Evolutionary conservation across 495 filamentous ascomycete genomes (phyloP).

Genomic region (Annulohypoxylon maeteangense): DNA sequence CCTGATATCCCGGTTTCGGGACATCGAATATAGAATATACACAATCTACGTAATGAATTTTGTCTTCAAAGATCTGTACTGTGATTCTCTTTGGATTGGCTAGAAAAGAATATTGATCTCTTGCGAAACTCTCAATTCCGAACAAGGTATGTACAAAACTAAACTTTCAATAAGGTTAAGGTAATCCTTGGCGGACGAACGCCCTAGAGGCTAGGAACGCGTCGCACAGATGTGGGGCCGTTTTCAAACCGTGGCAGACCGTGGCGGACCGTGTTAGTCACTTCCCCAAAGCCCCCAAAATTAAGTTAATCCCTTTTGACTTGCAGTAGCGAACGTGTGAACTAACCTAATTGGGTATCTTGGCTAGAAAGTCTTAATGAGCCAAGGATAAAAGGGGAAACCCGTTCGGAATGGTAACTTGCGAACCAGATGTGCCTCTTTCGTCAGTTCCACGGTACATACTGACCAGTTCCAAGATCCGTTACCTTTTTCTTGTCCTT

Average conservation of each 20-base stretch:
- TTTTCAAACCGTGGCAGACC: conserved; percentile 12
- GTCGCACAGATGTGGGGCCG: conserved; percentile 38
- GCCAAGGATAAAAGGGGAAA: conserved; percentile 22
- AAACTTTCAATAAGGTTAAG: conserved; percentile 1
- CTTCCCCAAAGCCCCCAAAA: conserved; percentile 17
- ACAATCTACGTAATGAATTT: not conserved
- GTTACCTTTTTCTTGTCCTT: not conserved
- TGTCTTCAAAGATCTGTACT: not conserved
- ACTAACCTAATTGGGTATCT: conserved; percentile 29
- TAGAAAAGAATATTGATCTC: conserved; percentile 1
- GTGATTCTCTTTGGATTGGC: not conserved
- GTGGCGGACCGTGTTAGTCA: not conserved
- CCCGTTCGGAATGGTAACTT: conserved; percentile 9
- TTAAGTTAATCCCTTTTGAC: conserved; percentile 18
- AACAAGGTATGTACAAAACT: not conserved
- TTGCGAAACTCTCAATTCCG: not conserved
- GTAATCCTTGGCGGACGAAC: conserved; percentile 14
- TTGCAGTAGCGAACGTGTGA: conserved; percentile 1
- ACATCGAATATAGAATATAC: conserved; percentile 18
- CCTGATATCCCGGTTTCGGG: conserved; percentile 47
- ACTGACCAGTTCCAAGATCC: conserved; percentile 31
- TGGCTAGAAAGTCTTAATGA: conserved; percentile 30
- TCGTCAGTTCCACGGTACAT: not conserved
- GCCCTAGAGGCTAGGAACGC: conserved; percentile 17
- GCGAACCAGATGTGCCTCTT: conserved; percentile 11